Conservation (phyloP, 495 filamentous ascomycete genomes). For the Penicillium subrubescens region DNA sequence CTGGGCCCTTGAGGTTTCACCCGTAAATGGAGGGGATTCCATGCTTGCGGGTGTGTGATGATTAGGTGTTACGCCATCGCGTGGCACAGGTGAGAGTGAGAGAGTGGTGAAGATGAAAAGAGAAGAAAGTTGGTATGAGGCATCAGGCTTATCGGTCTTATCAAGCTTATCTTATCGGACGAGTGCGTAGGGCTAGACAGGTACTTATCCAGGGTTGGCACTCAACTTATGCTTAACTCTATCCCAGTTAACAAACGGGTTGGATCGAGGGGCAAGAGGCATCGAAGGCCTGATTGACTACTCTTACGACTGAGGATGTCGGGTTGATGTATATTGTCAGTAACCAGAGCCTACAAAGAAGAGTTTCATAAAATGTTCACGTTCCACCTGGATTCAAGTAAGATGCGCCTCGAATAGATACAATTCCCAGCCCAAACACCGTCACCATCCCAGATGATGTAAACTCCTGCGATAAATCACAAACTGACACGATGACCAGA, state of each 20-base stretch:
- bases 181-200: neutral
- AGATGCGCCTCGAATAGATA: conserved; percentile 7
- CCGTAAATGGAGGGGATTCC: neutral
- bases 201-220: neutral
- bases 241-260: no score
- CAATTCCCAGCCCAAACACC: conserved; percentile 4
- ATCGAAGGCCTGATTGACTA: no score
- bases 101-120: neutral
- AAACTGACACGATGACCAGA: neutral
- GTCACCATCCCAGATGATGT: neutral
- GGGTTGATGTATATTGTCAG: no score
- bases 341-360: neutral
- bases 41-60: neutral
- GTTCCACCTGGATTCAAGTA: neutral
- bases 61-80: neutral
- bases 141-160: conserved; percentile 5
- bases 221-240: neutral
- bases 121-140: neutral
- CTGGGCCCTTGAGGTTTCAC: neutral
- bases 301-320: no score
- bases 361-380: neutral
- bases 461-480: conserved; percentile 1
- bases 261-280: no score
- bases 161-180: neutral
- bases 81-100: neutral